phyloP scores from a whole-genome alignment of 495 filamentous ascomycete genomes.

The Xylaria sp. region DNA sequence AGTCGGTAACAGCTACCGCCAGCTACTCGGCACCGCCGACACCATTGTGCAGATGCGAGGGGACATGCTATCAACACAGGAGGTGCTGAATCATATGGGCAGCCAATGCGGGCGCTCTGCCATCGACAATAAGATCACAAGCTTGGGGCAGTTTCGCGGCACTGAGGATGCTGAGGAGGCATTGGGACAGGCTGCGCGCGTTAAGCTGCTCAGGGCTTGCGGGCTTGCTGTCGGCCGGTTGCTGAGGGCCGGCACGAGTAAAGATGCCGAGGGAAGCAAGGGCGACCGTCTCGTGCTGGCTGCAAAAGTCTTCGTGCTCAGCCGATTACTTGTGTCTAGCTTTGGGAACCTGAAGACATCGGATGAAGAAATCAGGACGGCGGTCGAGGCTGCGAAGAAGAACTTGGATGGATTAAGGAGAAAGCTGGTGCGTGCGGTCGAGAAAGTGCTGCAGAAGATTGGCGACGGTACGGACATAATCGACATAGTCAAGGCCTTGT shows the following conservation, averaged over 20 bases:
- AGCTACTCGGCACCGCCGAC: constrained; percentile 91
- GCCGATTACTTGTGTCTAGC: constrained; percentile 71
- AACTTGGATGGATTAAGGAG: constrained; percentile 66
- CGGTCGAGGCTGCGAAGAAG: constrained; percentile 67
- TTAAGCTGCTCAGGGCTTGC: constrained; percentile 51
- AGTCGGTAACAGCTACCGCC: constrained; percentile 92
- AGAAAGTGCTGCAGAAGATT: constrained; percentile 66
- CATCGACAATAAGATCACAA: constrained; percentile 70
- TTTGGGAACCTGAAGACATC: constrained; percentile 47
- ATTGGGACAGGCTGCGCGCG: constrained; percentile 42
- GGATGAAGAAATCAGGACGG: constrained; percentile 46
- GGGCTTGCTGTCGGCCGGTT: constrained; percentile 55
- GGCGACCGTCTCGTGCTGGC: constrained; percentile 68
- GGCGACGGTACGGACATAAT: constrained; percentile 50
- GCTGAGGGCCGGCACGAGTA: constrained; percentile 45
- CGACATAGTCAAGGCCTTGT: constrained; percentile 72
- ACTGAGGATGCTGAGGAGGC: constrained; percentile 28
- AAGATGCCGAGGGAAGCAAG: constrained; percentile 32
- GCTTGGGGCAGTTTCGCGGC: constrained; percentile 62
- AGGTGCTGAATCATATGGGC: constrained; percentile 72
- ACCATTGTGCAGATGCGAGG: constrained; percentile 87
- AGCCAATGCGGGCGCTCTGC: constrained; percentile 76
- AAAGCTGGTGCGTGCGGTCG: constrained; percentile 69
- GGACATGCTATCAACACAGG: constrained; percentile 77
- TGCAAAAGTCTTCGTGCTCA: constrained; percentile 83